phyloP scores from a whole-genome alignment of 2,329 filamentous ascomycete species.

The Colletotrichum sp. region DNA sequence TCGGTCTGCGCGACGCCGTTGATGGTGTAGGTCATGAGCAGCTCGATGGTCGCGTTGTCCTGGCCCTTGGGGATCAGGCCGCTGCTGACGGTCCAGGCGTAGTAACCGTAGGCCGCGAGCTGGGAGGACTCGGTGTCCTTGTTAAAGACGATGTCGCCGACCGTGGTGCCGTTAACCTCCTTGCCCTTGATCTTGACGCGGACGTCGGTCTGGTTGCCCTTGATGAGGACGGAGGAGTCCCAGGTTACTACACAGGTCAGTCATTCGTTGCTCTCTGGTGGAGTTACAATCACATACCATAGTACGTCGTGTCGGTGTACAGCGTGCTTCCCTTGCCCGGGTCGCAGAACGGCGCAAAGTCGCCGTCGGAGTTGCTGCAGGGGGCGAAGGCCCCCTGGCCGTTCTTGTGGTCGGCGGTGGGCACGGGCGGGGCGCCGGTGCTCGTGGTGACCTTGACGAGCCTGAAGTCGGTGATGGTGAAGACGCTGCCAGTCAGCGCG shows the following conservation, averaged over 20 bases:
- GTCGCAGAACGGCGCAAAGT: slow-evolving; percentile 56
- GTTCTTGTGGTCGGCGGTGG: slow-evolving; percentile 44
- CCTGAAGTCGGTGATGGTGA: slow-evolving; percentile 38
- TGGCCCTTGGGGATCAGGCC: slow-evolving; percentile 26
- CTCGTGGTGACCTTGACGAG: slow-evolving; percentile 43
- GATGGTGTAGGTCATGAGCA: slow-evolving; percentile 34
- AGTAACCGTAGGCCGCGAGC: slow-evolving; percentile 33
- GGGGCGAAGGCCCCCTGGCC: slow-evolving; percentile 54
- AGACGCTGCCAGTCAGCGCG: slow-evolving; percentile 51
- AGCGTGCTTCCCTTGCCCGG: slow-evolving; percentile 49
- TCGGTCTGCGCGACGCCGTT: slow-evolving; percentile 37
- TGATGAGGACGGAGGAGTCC: slow-evolving; percentile 57
- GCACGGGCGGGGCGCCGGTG: slow-evolving; percentile 48
- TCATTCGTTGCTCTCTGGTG: neutral
- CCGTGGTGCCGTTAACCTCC: slow-evolving; percentile 44
- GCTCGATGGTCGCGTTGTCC: slow-evolving; percentile 32
- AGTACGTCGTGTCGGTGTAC: slow-evolving; percentile 53
- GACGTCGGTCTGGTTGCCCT: slow-evolving; percentile 38
- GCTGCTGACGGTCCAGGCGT: slow-evolving; percentile 29
- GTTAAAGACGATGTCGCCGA: slow-evolving; percentile 22
- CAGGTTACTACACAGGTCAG: slow-evolving; percentile 54
- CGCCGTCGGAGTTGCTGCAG: slow-evolving; percentile 53
- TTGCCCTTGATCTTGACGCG: slow-evolving; percentile 37
- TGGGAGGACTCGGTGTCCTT: slow-evolving; percentile 8
- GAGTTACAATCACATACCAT: slow-evolving; percentile 40